Conservation (phyloP, 768 basidiomycete genomes). For the Sutorius australiensis region DNA sequence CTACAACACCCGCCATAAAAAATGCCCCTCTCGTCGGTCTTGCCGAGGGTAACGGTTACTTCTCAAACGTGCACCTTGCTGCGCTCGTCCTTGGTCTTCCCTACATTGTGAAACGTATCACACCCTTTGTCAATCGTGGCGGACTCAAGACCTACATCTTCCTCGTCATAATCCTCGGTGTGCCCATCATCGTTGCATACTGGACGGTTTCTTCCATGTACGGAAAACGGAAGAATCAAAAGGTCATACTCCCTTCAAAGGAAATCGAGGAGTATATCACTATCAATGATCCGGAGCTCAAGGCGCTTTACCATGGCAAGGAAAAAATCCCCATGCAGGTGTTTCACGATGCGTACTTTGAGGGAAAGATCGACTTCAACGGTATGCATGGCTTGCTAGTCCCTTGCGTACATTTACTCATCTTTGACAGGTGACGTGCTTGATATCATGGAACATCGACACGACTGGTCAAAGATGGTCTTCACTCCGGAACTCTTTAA, state of each 20-base stretch:
- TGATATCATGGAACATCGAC: conserved; percentile 89
- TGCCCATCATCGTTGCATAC: conserved; percentile 80
- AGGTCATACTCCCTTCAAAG: conserved; percentile 79
- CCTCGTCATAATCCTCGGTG: conserved; percentile 66
- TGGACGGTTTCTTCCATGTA: conserved; percentile 86
- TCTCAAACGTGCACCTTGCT: conserved; percentile 79
- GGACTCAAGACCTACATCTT: conserved; percentile 86
- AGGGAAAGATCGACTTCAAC: conserved; percentile 94
- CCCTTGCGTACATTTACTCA: not conserved
- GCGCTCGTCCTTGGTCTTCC: conserved; percentile 75
- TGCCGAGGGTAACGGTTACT: conserved; percentile 81
- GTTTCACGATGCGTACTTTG: conserved; percentile 97
- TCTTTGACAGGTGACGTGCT: conserved; percentile 74
- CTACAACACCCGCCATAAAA: conserved; percentile 73
- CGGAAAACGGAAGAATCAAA: conserved; percentile 78
- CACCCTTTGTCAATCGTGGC: conserved; percentile 78
- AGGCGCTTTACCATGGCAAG: conserved; percentile 72
- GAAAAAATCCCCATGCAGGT: conserved; percentile 96
- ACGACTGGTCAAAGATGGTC: conserved; percentile 92
- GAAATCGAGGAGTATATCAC: conserved; percentile 88
- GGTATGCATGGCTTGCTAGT: conserved; percentile 43
- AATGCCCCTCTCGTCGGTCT: conserved; percentile 81
- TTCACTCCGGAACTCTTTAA: conserved; percentile 91
- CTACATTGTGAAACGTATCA: conserved; percentile 74
- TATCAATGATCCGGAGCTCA: conserved; percentile 81